Evolutionary conservation across 1,284 basidiomycete genomes (phyloP), one percentile per base, ranked within the genome.

Genomic region (Ceratobasidium sp.): DNA sequence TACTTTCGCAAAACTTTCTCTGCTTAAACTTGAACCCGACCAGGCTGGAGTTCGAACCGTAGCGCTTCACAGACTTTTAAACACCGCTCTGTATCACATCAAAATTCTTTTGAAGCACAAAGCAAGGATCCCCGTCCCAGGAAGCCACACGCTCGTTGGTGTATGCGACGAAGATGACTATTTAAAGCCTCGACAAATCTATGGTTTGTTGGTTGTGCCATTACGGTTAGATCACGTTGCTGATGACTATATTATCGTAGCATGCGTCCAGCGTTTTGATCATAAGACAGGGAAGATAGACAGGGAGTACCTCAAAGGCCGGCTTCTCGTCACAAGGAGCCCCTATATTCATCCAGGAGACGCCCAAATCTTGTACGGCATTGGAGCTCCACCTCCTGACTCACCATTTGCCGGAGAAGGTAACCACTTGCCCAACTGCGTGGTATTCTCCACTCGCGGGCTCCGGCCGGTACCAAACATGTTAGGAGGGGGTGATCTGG

Each of bases 151-250:
- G 9, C 61, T 80, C 26, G 79, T 80, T n/a, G 79, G 79, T 9
- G 68, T 80, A 20, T 91, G 92, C 7, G 94, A 94, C 82, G 94
- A 94, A 85, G 92, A 92, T 1, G 89, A 90, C 1, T 87, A 89
- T 0, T 92, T 94, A 80, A 84, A 85, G 77, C 87, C 88, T 79
- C 89, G 88, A 0, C 84, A 91, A 79, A 91, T 94, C 3, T 94
- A 89, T 80, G 93, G 92, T 92, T 82, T 81, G 84, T 81, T 56
- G 4, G 28, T 26, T 42, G 15, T 23, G n/a, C 4, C 23, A 40
- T 55, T 39, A 64, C 44, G 39, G 15, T n/a, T 64, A 28, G 10
- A 64, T 44, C 40, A 40, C 26, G 40, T 64, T n/a, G 10, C 44
- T 23, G 33, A 46, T 23, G 33, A 33, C 33, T 33, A 33, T 33